Conservation (phyloP, 163 green algal species). For the Chloromonas sp. region DNA sequence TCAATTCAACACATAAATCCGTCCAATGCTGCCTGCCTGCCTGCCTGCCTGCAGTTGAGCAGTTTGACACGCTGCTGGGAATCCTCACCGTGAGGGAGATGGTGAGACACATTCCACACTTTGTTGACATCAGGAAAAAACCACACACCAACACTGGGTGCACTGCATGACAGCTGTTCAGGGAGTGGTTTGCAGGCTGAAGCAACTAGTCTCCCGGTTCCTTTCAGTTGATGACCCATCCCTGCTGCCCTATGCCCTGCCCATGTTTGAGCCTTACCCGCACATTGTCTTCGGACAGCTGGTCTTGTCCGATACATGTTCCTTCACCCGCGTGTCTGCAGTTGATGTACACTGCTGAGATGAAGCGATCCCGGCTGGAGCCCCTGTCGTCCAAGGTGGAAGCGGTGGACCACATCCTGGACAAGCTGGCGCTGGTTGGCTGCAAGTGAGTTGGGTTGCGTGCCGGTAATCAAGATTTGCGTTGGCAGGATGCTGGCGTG, state of each 20-base stretch:
- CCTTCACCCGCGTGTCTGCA: conserved; percentile 1
- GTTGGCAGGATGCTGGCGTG: not conserved
- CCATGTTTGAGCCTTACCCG: not conserved
- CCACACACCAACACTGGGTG: not conserved
- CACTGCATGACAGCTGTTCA: not conserved
- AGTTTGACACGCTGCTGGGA: conserved; percentile 64
- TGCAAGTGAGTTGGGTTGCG: conserved; percentile 11
- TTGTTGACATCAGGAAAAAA: not conserved
- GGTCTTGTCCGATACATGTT: conserved; percentile 1
- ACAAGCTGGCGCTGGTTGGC: conserved; percentile 50
- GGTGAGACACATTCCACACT: conserved; percentile 3
- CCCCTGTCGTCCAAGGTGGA: conserved; percentile 42
- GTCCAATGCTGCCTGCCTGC: no score
- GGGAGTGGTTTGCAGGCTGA: not conserved
- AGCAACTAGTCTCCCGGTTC: not conserved
- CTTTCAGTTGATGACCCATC: not conserved
- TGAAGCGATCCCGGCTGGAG: conserved; percentile 59
- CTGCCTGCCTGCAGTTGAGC: not conserved
- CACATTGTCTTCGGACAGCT: conserved; percentile 7
- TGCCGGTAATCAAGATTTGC: not conserved
- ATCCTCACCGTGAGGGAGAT: conserved; percentile 71
- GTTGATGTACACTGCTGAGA: conserved; percentile 78
- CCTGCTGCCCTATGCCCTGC: not conserved
- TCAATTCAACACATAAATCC: no score
- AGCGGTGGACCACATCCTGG: conserved; percentile 50